A percentile compares a stretch with the other conserved stretches of the same genome.
phyloP scores from a whole-genome alignment of 371 early-diverging fungal species.

The Syncephalastrum contaminatum region DNA sequence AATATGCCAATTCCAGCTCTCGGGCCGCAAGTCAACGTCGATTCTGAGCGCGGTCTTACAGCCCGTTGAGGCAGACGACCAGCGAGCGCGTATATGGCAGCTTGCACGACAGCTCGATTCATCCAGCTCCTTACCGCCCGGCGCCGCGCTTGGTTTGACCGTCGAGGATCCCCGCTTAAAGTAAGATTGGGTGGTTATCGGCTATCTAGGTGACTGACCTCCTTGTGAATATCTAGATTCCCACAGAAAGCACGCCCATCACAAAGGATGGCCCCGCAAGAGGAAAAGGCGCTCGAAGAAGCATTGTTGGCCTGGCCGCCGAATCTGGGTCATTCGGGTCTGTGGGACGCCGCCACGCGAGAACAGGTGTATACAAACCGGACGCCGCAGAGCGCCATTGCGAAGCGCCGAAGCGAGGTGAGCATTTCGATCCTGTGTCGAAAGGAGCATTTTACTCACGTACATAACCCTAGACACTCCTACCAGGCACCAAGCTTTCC shows the following conservation, averaged over 20 bases:
- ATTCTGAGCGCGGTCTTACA: slow-evolving; percentile 60
- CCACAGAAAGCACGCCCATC: slow-evolving; percentile 60
- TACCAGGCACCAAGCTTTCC: slow-evolving; percentile 47
- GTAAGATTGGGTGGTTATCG: slow-evolving; percentile 32
- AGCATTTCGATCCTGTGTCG: background rate
- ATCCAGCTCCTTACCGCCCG: slow-evolving; percentile 68
- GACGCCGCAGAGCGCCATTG: slow-evolving; percentile 63
- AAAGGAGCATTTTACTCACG: background rate
- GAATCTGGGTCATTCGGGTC: slow-evolving; percentile 42
- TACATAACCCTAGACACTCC: slow-evolving; percentile 27
- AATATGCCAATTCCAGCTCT: slow-evolving; percentile 68
- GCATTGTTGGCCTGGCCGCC: slow-evolving; percentile 62
- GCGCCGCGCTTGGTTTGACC: slow-evolving; percentile 62
- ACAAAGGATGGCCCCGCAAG: slow-evolving; percentile 18
- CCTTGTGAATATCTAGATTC: slow-evolving; percentile 50
- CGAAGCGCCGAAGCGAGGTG: slow-evolving; percentile 65
- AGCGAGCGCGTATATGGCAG: slow-evolving; percentile 7
- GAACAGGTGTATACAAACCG: slow-evolving; percentile 36
- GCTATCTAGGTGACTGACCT: background rate
- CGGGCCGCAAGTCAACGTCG: slow-evolving; percentile 78
- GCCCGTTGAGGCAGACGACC: slow-evolving; percentile 13
- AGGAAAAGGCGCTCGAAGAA: slow-evolving; percentile 14
- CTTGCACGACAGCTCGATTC: slow-evolving; percentile 56
- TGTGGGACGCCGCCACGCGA: slow-evolving; percentile 56
- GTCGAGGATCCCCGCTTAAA: slow-evolving; percentile 75